Percentiles rank a stretch among this genome's conserved stretches.
phyloP scores from a whole-genome alignment of 768 basidiomycete genomes.

The Kwoniella heveanensis region DNA sequence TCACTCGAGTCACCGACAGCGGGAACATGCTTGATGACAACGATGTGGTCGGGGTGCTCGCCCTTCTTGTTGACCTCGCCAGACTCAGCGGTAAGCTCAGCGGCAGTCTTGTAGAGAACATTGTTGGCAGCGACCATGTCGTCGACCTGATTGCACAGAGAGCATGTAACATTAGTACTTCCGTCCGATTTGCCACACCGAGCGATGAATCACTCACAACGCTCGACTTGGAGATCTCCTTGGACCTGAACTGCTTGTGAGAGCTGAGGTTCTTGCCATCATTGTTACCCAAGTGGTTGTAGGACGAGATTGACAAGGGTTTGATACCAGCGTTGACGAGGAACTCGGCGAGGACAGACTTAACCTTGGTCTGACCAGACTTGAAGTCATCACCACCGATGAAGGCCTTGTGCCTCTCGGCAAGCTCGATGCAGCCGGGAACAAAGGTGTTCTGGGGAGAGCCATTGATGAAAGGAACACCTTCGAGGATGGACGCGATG shows the following conservation, averaged over 20 bases:
- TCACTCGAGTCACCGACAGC: slow-evolving; percentile 87
- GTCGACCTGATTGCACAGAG: slow-evolving; percentile 59
- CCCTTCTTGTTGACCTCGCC: slow-evolving; percentile 64
- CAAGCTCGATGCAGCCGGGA: slow-evolving; percentile 88
- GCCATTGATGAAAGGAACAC: slow-evolving; percentile 92
- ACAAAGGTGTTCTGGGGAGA: slow-evolving; percentile 99
- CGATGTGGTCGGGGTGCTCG: slow-evolving; percentile 95
- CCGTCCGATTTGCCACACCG: not conserved
- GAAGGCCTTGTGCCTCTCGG: slow-evolving; percentile 84
- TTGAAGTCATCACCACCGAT: slow-evolving; percentile 98
- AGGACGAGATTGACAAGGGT: slow-evolving; percentile 92
- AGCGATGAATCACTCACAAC: slow-evolving; percentile 63
- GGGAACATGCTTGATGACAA: slow-evolving; percentile 96
- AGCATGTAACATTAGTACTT: slow-evolving; percentile 18
- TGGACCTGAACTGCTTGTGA: slow-evolving; percentile 91
- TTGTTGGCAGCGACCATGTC: slow-evolving; percentile 95
- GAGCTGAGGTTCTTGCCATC: slow-evolving; percentile 90
- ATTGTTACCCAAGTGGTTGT: slow-evolving; percentile 99
- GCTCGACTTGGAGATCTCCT: slow-evolving; percentile 96
- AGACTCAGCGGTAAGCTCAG: slow-evolving; percentile 60
- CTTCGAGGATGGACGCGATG: slow-evolving; percentile 91
- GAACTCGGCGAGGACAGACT: slow-evolving; percentile 96
- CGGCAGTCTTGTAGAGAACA: slow-evolving; percentile 78
- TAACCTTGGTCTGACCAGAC: slow-evolving; percentile 88
- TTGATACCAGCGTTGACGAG: slow-evolving; percentile 98